Base-by-base conservation (phyloP, 257 asterid genomes). In the Rauvolfia tetraphylla region DNA sequence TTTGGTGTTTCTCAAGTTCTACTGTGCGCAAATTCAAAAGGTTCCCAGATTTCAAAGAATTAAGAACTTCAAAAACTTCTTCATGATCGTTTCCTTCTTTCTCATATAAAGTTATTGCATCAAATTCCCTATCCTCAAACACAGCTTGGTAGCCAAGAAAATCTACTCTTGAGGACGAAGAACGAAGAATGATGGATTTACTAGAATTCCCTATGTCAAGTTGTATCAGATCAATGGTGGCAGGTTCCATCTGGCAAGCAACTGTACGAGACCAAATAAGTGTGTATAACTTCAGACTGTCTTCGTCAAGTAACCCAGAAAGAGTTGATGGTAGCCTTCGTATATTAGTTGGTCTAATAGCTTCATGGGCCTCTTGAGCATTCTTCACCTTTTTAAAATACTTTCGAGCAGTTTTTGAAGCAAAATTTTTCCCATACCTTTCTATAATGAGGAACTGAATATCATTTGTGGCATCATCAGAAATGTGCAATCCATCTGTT, bases 351-450 rank as follows among this genome's bases (percentile, higher is more conserved):
- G 98, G 98, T 78, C 99, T 87, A 82, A 95, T 91, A 79, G 98
- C 98, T 86, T 95, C 98, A 83, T 95, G 98, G 82, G 98, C 98
- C 85, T 95, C 98, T 86, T 92, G 98, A 77, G 96, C 94, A 81
- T 92, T 95, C 79, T 91, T 92, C 54, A 92, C 97, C 88, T 89
- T 95, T 81, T 91, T 95, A 82, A 88, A 91, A 81, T 86, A 90
- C 81, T 88, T 92, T 44, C 98, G 95, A 44, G 89, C 63, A 70
- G 61, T 80, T 80, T 83, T 88, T 48, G 96, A 58, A 63, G 96
- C 92, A 83, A 88, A 95, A 59, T 74, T 74, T 8, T 71, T 79
- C 25, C 99, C 98, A 82, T 91, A 92, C 79, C 86, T 90, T 79
- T 92, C 93, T 34, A 68, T 42, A 34, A 92, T 85, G 56, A 87